Evolutionary conservation across 1,284 basidiomycete species (phyloP).

Genomic region (Thecaphora frezii): DNA sequence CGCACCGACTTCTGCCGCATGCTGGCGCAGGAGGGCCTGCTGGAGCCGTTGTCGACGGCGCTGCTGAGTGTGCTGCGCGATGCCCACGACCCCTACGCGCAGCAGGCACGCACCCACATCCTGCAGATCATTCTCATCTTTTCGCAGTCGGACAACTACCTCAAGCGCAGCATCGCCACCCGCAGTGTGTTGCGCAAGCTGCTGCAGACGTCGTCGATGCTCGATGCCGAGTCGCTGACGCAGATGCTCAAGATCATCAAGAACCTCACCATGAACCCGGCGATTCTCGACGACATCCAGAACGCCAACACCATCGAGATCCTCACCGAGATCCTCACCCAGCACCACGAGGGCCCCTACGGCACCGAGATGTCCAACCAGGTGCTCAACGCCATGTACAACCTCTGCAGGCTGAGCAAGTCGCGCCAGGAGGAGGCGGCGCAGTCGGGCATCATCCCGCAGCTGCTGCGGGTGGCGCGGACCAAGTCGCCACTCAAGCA

Average conservation of each 20-base stretch:
- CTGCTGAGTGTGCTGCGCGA: conserved; percentile 82
- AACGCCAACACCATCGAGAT: conserved; percentile 94
- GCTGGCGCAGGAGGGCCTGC: conserved; percentile 90
- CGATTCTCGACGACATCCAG: conserved; percentile 85
- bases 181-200: conserved; percentile 83
- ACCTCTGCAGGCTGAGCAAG: conserved; percentile 50
- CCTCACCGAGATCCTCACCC: conserved; percentile 78
- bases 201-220: conserved; percentile 55
- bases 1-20: conserved; percentile 98
- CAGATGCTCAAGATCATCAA: conserved; percentile 92
- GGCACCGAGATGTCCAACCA: conserved; percentile 66
- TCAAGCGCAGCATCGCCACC: conserved; percentile 84
- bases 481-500: conserved; percentile 89
- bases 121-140: conserved; percentile 88
- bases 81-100: conserved; percentile 64
- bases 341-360: conserved; percentile 75
- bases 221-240: conserved; percentile 77
- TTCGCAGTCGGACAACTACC: conserved; percentile 88
- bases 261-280: conserved; percentile 83
- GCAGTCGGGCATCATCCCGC: conserved; percentile 87
- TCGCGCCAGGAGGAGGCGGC: conserved; percentile 86
- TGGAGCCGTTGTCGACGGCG: conserved; percentile 88
- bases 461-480: conserved; percentile 81
- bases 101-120: conserved; percentile 81
- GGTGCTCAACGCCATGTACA: conserved; percentile 55